Evolutionary conservation across 1,284 basidiomycete genomes (phyloP).

Genomic region (Naganishia sp.): DNA sequence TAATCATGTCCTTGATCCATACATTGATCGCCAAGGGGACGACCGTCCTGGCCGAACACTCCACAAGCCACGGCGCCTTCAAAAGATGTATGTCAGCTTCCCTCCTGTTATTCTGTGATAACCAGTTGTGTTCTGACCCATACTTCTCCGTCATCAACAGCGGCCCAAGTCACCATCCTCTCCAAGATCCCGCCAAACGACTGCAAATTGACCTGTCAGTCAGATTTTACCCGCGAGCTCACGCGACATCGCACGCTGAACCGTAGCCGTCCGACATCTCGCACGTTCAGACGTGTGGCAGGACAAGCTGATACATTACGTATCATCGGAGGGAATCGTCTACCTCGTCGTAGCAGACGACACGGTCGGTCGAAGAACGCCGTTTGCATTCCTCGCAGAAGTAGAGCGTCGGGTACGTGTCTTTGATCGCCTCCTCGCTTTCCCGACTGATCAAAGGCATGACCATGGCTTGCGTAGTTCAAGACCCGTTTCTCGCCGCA

Average conservation of each 20-base stretch:
- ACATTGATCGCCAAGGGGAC: conserved; percentile 80
- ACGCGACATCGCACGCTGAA: neutral
- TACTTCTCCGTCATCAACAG: conserved; percentile 29
- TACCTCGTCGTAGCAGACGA: conserved; percentile 95
- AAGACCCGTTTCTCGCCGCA: conserved; percentile 41
- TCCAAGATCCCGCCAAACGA: conserved; percentile 93
- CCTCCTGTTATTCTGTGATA: conserved; percentile 6
- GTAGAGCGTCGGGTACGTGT: conserved; percentile 68
- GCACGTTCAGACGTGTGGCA: conserved; percentile 73
- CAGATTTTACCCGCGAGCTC: too few species aligned
- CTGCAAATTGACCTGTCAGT: conserved; percentile 79
- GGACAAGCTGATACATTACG: conserved; percentile 93
- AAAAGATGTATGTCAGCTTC: conserved; percentile 66
- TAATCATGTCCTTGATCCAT: conserved; percentile 64
- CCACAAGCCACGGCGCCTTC: conserved; percentile 74
- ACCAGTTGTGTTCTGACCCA: conserved; percentile 4
- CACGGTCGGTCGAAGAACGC: conserved; percentile 82
- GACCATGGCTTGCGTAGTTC: conserved; percentile 9
- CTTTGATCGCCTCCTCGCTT: conserved; percentile 4
- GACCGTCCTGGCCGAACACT: conserved; percentile 79
- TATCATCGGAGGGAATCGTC: conserved; percentile 79
- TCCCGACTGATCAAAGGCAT: neutral
- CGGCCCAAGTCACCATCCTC: conserved; percentile 86
- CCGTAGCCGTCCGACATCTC: neutral
- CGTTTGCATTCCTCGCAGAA: conserved; percentile 88